Evolutionary conservation across 176 grass and related monocot genomes (phyloP).

Genomic region (Carex pumila): DNA sequence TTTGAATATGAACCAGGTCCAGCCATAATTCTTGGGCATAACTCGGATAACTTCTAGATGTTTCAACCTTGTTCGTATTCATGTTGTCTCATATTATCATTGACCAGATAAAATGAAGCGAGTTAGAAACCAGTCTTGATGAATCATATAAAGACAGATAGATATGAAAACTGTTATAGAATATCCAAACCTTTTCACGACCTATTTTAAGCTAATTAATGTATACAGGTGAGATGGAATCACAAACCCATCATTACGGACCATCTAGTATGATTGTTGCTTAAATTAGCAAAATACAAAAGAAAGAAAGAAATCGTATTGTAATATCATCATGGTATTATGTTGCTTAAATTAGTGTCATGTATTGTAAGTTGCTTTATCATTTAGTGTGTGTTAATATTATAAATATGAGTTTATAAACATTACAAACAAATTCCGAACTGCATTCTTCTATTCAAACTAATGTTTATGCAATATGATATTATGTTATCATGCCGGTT

Average conservation of each 20-base stretch:
- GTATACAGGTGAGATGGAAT: neutral
- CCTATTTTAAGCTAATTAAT: neutral
- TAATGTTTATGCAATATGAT: too few relatives aligned
- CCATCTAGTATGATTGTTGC: neutral
- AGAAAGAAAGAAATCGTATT: neutral
- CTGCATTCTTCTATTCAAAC: too few relatives aligned
- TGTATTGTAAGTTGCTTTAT: too few relatives aligned
- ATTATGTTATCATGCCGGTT: too few relatives aligned
- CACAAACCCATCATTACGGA: neutral
- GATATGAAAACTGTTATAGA: neutral
- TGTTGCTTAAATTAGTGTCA: too few relatives aligned
- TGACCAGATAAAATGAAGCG: neutral
- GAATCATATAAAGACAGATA: neutral
- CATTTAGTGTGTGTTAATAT: too few relatives aligned
- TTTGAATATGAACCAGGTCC: constrained; percentile 2
- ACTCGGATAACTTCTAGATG: neutral
- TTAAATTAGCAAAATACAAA: neutral
- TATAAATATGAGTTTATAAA: too few relatives aligned
- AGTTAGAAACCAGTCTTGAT: neutral
- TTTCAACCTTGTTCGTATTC: neutral
- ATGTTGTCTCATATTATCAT: neutral
- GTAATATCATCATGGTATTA: too few relatives aligned
- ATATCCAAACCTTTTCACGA: neutral
- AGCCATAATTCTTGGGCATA: neutral
- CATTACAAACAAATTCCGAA: too few relatives aligned